A percentile compares a stretch with the other conserved stretches of the same genome.
These are phyloP conservation scores for Xylaria sp. DNA, from an alignment of 2,329 filamentous ascomycete species.

Conservation along the genomic window DNA sequence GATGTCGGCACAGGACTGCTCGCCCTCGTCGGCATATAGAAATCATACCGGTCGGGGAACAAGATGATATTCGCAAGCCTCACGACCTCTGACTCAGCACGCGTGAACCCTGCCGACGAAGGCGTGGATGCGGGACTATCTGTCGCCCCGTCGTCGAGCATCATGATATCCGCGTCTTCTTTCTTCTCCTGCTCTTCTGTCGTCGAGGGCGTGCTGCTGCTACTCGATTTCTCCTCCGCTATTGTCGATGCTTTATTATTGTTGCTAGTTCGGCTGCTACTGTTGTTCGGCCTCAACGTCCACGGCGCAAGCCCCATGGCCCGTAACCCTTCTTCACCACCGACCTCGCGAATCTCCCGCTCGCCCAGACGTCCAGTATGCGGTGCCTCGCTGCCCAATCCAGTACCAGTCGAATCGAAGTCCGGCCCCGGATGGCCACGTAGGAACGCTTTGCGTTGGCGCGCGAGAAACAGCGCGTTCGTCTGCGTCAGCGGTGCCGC, in stretches of 20 bases:
- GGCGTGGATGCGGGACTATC: conserved; percentile 37
- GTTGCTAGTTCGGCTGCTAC: background rate
- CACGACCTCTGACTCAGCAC: conserved; percentile 64
- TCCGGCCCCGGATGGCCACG: conserved; percentile 65
- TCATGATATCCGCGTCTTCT: conserved; percentile 39
- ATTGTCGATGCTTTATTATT: conserved; percentile 33
- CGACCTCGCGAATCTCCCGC: conserved; percentile 62
- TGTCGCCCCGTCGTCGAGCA: conserved; percentile 37
- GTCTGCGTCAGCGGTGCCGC: conserved; percentile 68
- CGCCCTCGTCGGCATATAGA: conserved; percentile 57
- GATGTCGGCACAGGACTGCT: conserved; percentile 45
- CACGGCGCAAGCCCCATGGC: conserved; percentile 70
- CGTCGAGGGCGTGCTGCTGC: conserved; percentile 31
- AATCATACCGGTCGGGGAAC: conserved; percentile 64
- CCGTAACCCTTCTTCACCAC: conserved; percentile 61
- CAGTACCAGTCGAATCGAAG: conserved; percentile 65
- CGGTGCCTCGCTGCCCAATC: conserved; percentile 63
- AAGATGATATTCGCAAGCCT: conserved; percentile 67
- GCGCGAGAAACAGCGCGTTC: conserved; percentile 66
- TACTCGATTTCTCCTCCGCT: conserved; percentile 36
- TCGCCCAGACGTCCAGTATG: conserved; percentile 61
- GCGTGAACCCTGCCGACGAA: conserved; percentile 45
- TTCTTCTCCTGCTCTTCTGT: conserved; percentile 34
- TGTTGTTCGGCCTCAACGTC: conserved; percentile 50
- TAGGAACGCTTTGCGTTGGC: conserved; percentile 67